Conservation (phyloP, 306 rosid genomes). For the Vigna nakashimae region DNA sequence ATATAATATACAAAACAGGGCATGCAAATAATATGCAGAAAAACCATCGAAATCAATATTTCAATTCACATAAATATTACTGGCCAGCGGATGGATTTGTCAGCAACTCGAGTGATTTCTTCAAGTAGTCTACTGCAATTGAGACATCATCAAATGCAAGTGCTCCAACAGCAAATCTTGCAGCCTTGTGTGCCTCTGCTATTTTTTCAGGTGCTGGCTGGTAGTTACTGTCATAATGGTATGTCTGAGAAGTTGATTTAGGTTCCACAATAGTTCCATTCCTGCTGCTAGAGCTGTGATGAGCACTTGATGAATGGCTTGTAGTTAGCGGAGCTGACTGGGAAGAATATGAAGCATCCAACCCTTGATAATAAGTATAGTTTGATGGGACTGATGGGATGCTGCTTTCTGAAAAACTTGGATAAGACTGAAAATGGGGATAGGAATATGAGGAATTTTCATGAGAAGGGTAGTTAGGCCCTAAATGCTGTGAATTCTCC, state of each 20-base stretch:
- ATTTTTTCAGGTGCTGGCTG: conserved; percentile 89
- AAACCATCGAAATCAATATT: conserved; percentile 36
- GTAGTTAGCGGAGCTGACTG: conserved; percentile 67
- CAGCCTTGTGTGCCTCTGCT: conserved; percentile 98
- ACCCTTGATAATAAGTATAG: conserved; percentile 67
- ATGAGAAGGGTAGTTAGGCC: conserved; percentile 66
- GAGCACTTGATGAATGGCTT: conserved; percentile 57
- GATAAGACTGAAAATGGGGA: conserved; percentile 92
- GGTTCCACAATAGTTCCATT: conserved; percentile 67
- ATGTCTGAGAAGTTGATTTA: conserved; percentile 59
- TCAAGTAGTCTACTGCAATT: conserved; percentile 80
- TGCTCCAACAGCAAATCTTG: conserved; percentile 99
- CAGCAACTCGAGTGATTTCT: conserved; percentile 89
- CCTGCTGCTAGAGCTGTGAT: conserved; percentile 56
- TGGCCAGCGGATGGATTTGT: conserved; percentile 81
- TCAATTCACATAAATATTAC: conserved; percentile 38
- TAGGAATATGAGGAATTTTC: conserved; percentile 60
- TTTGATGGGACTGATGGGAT: conserved; percentile 79
- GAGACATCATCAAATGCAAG: conserved; percentile 97
- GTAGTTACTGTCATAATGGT: conserved; percentile 79
- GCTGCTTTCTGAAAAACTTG: conserved; percentile 90
- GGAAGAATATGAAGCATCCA: conserved; percentile 70
- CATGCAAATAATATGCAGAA: conserved; percentile 36
- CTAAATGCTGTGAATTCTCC: conserved; percentile 69
- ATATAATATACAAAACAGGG: conserved; percentile 49